phyloP scores from a whole-genome alignment of 805 yeast genomes.

The Teunomyces stri region DNA sequence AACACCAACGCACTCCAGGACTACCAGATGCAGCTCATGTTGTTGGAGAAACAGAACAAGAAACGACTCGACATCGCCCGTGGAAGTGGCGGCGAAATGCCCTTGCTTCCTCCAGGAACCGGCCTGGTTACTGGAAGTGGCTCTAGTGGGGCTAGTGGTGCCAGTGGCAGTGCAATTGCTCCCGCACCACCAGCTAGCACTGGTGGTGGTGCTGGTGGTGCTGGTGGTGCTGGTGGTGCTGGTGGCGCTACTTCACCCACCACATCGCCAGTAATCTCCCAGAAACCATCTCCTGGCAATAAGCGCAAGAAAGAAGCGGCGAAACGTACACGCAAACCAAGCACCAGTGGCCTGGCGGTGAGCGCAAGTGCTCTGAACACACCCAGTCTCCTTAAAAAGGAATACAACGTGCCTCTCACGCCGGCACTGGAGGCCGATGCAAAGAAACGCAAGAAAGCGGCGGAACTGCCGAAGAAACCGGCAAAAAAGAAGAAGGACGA shows the following conservation, averaged over 20 bases:
- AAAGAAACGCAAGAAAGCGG: constrained; percentile 29
- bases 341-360: constrained; percentile 17
- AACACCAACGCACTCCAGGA: constrained; percentile 67
- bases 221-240: not conserved
- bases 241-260: not conserved
- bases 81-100: constrained; percentile 19
- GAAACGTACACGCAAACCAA: constrained; percentile 35
- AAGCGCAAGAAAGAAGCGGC: constrained; percentile 31
- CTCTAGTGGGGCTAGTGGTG: not conserved
- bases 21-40: constrained; percentile 75
- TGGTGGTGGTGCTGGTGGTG: too few species aligned
- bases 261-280: constrained; percentile 31
- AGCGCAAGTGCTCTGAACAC: constrained; percentile 16
- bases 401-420: constrained; percentile 38
- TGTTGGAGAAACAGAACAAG: constrained; percentile 74
- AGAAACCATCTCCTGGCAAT: constrained; percentile 33
- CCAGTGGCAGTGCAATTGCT: not conserved
- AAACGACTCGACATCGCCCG: constrained; percentile 58
- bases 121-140: not conserved
- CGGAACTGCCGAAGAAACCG: constrained; percentile 37
- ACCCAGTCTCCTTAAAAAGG: constrained; percentile 31
- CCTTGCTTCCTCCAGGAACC: constrained; percentile 11
- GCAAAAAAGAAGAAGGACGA: constrained; percentile 22
- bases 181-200: too few species aligned
- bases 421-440: constrained; percentile 37